Percentiles rank a stretch among this genome's conserved stretches.
phyloP scores from a whole-genome alignment of 352 stramenopile genomes.

The Blastocystis sp. region DNA sequence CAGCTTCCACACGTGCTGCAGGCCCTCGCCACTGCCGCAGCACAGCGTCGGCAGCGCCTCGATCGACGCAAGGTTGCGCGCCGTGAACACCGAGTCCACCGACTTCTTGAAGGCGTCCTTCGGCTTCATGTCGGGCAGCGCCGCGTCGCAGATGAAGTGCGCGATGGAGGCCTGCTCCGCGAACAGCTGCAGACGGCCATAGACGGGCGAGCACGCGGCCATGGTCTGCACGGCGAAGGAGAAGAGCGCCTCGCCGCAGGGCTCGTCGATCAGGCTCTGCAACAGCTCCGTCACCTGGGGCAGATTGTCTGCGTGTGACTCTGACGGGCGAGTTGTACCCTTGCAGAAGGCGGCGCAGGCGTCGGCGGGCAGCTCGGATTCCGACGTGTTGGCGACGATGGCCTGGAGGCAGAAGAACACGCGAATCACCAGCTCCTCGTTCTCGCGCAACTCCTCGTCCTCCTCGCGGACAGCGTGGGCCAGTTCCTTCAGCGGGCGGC shows the following conservation, averaged over 20 bases:
- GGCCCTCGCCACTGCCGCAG: not conserved
- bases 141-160: not conserved
- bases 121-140: not conserved
- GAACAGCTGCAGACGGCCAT: not conserved
- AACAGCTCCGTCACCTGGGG: not conserved
- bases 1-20: constrained; percentile 6
- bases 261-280: not conserved
- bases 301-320: not conserved
- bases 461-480: too few species aligned
- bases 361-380: too few species aligned
- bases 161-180: not conserved
- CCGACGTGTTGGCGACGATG: too few species aligned
- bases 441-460: too few species aligned
- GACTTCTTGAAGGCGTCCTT: not conserved
- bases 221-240: not conserved
- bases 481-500: too few species aligned
- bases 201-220: not conserved
- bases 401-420: too few species aligned
- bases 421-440: too few species aligned
- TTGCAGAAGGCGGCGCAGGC: too few species aligned
- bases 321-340: too few species aligned
- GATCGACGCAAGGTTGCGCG: not conserved
- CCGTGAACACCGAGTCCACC: not conserved
- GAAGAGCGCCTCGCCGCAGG: constrained; percentile 12
- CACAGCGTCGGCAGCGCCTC: not conserved